These are phyloP conservation scores for Gracilaria vermiculophylla DNA, from an alignment of 23 red algal species.

Conservation along the genomic window DNA sequence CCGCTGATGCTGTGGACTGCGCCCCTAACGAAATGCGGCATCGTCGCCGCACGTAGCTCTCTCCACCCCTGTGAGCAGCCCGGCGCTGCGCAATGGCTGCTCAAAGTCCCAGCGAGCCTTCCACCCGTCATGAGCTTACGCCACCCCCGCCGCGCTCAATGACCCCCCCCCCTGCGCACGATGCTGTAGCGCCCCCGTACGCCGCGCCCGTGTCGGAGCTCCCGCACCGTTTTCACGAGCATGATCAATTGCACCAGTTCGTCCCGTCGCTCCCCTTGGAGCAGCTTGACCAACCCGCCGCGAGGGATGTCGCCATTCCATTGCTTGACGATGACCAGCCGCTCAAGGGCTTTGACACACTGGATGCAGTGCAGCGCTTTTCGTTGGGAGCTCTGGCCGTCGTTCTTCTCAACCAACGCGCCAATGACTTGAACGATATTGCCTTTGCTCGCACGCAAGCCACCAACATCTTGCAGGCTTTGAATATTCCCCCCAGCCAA, in stretches of 20 bases:
- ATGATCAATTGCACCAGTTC: background rate
- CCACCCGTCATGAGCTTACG: background rate
- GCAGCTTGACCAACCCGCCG: background rate
- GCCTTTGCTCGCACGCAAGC: conserved; percentile 53
- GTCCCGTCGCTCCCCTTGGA: background rate
- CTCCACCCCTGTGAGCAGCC: background rate
- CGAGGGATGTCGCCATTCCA: background rate
- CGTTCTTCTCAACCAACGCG: conserved; percentile 40
- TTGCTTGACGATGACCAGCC: conserved; percentile 1
- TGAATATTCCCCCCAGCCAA: conserved; percentile 29
- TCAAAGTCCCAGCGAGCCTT: background rate
- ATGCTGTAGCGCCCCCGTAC: background rate
- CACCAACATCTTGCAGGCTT: conserved; percentile 27
- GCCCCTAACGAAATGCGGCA: too few relatives aligned
- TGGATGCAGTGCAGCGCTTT: conserved; percentile 75
- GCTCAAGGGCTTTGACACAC: conserved; percentile 60
- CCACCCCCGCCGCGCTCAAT: background rate
- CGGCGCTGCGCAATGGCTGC: conserved; percentile 13
- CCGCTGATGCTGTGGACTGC: too few relatives aligned
- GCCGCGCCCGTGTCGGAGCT: background rate
- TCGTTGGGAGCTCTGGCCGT: conserved; percentile 63
- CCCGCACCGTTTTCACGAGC: background rate
- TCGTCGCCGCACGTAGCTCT: too few relatives aligned
- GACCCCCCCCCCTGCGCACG: background rate
- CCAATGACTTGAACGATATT: conserved; percentile 44